Percentiles rank a stretch among this genome's conserved stretches.
Conservation (phyloP, 148 eudicot genomes). For the Suaeda aralocaspica region DNA sequence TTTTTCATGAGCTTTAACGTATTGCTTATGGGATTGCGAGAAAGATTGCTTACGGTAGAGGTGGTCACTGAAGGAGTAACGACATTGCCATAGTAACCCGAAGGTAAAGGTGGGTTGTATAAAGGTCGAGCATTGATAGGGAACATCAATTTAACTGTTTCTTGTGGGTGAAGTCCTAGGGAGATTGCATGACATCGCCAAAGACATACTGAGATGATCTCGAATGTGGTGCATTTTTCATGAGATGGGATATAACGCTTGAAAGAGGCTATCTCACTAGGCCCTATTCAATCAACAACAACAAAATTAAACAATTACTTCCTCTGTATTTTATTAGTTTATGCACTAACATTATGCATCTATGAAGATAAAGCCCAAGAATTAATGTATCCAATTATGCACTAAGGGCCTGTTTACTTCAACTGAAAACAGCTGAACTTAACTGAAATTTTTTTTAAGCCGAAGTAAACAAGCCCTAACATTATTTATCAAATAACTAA, state of each 20-base stretch:
- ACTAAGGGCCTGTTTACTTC: too few relatives aligned
- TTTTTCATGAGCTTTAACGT: slow-evolving; percentile 38
- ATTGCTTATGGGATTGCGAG: slow-evolving; percentile 32
- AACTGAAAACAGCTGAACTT: too few relatives aligned
- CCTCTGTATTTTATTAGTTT: too few relatives aligned
- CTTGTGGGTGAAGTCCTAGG: slow-evolving; percentile 30
- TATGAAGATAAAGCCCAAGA: too few relatives aligned
- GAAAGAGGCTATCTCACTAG: slow-evolving; percentile 18
- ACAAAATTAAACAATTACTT: too few relatives aligned
- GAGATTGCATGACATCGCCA: slow-evolving; percentile 45
- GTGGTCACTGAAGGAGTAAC: slow-evolving; percentile 23
- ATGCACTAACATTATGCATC: too few relatives aligned
- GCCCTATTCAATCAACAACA: not conserved
- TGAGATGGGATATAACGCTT: slow-evolving; percentile 22
- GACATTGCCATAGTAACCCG: slow-evolving; percentile 47
- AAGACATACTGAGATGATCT: slow-evolving; percentile 39
- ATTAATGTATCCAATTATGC: too few relatives aligned
- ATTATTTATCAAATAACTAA: too few relatives aligned
- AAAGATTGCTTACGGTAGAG: slow-evolving; percentile 29
- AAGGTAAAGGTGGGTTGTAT: slow-evolving; percentile 30
- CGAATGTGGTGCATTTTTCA: slow-evolving; percentile 29
- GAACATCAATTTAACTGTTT: slow-evolving; percentile 28
- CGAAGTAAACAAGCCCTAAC: too few relatives aligned
- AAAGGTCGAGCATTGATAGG: slow-evolving; percentile 22
- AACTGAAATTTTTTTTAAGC: too few relatives aligned